These are phyloP conservation scores for Zancudomyces culisetae DNA, from an alignment of 371 early-diverging fungal species.

Conservation along the genomic window DNA sequence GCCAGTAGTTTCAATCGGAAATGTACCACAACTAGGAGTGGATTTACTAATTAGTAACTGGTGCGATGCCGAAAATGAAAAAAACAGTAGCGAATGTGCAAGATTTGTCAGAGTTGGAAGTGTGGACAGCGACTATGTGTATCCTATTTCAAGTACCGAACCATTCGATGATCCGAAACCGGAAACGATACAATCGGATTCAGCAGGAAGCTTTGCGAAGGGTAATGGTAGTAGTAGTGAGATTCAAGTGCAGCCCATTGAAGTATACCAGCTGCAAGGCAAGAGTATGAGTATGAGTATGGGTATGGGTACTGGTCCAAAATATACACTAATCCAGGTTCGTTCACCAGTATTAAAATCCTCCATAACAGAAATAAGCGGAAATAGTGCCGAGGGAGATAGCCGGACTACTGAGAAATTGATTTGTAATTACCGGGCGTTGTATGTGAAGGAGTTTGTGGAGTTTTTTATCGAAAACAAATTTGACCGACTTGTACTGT, in stretches of 20 bases:
- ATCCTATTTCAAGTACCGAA: slow-evolving; percentile 29
- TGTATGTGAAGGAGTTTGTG: slow-evolving; percentile 25
- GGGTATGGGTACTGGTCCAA: too few relatives aligned
- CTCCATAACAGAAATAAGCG: too few relatives aligned
- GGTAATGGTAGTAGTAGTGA: too few relatives aligned
- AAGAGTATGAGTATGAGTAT: too few relatives aligned
- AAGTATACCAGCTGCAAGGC: too few relatives aligned
- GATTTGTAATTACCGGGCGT: slow-evolving; percentile 8
- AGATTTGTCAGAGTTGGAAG: slow-evolving; percentile 40
- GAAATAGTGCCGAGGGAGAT: too few relatives aligned
- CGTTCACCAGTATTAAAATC: slow-evolving; percentile 16
- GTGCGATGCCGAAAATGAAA: slow-evolving; percentile 36
- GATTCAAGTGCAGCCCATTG: too few relatives aligned
- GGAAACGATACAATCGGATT: too few relatives aligned
- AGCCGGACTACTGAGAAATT: too few relatives aligned
- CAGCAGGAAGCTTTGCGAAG: too few relatives aligned
- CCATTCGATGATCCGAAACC: slow-evolving; percentile 20
- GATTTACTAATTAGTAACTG: slow-evolving; percentile 52
- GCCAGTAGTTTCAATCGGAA: slow-evolving; percentile 60
- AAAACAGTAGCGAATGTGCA: too few relatives aligned
- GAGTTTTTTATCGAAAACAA: slow-evolving; percentile 28
- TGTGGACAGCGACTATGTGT: slow-evolving; percentile 32
- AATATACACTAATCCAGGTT: too few relatives aligned
- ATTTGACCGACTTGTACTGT: slow-evolving; percentile 33
- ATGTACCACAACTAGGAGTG: slow-evolving; percentile 50